Evolutionary conservation across 305 asterid species (phyloP).

Genomic region (Fraxinus paxiana): DNA sequence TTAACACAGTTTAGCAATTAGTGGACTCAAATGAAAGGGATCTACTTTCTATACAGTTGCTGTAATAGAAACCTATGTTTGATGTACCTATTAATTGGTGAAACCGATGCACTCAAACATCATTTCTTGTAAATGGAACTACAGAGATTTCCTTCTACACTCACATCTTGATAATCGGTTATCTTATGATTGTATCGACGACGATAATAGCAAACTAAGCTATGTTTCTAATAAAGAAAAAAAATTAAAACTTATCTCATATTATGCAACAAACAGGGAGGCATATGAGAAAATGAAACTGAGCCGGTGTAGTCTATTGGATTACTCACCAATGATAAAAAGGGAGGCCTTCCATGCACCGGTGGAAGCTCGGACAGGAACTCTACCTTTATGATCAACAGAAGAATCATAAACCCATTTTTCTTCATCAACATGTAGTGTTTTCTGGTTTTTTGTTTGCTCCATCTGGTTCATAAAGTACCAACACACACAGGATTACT

Average conservation of each 20-base stretch:
- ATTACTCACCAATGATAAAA: conserved; percentile 58
- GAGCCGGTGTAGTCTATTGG: background rate
- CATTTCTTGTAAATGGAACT: background rate
- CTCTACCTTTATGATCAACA: conserved; percentile 57
- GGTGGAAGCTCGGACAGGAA: conserved; percentile 66
- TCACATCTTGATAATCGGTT: background rate
- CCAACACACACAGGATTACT: conserved; percentile 5
- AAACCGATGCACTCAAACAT: background rate
- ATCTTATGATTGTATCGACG: background rate
- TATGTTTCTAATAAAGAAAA: background rate
- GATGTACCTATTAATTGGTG: background rate
- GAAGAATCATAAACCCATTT: conserved; percentile 78
- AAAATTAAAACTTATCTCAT: background rate
- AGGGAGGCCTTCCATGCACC: conserved; percentile 85
- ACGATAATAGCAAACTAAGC: background rate
- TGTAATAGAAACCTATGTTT: background rate
- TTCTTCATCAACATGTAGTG: conserved; percentile 32
- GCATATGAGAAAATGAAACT: background rate
- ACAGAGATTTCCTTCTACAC: background rate
- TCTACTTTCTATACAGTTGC: background rate
- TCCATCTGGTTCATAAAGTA: conserved; percentile 25
- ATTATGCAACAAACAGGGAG: background rate
- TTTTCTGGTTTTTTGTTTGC: conserved; percentile 25
- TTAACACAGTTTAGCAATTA: background rate
- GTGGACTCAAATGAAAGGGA: background rate